Evolutionary conservation across 768 basidiomycete genomes (phyloP).

Genomic region (Trametes coccinea): DNA sequence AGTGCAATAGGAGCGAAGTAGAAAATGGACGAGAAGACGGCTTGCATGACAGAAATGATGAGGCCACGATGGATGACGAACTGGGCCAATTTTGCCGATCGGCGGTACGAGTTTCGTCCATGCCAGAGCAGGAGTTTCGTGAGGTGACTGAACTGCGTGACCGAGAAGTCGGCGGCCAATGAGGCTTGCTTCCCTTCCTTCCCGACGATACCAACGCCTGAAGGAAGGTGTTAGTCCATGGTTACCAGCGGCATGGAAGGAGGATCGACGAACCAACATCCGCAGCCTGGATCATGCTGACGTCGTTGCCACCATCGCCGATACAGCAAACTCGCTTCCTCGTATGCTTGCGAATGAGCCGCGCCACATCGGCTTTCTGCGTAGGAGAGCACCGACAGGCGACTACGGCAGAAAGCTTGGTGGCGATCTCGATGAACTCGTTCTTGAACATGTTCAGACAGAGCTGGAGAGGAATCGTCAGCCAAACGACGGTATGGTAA

Average conservation of each 20-base stretch:
- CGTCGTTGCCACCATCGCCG: slow-evolving; percentile 98
- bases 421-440: slow-evolving; percentile 95
- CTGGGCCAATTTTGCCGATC: slow-evolving; percentile 95
- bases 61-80: slow-evolving; percentile 98
- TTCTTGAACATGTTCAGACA: slow-evolving; percentile 88
- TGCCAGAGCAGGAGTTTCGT: slow-evolving; percentile 99
- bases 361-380: slow-evolving; percentile 97
- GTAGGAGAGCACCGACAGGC: slow-evolving; percentile 98
- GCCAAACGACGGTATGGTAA: background rate
- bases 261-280: slow-evolving; percentile 78
- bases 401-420: slow-evolving; percentile 93
- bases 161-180: slow-evolving; percentile 97
- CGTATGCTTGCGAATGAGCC: slow-evolving; percentile 86
- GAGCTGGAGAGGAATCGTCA: slow-evolving; percentile 49
- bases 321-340: slow-evolving; percentile 98
- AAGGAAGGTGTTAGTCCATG: slow-evolving; percentile 1
- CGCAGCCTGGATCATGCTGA: slow-evolving; percentile 99
- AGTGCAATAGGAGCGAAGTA: slow-evolving; percentile 95
- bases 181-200: slow-evolving; percentile 99
- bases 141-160: slow-evolving; percentile 93
- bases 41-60: slow-evolving; percentile 98
- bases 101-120: slow-evolving; percentile 97
- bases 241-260: background rate
- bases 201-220: slow-evolving; percentile 96
- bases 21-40: slow-evolving; percentile 91